Percentiles rank a stretch among this genome's conserved stretches.
These are phyloP conservation scores for Singerocomus rubriflavus DNA, from an alignment of 1,284 basidiomycete genomes.

Conservation along the genomic window DNA sequence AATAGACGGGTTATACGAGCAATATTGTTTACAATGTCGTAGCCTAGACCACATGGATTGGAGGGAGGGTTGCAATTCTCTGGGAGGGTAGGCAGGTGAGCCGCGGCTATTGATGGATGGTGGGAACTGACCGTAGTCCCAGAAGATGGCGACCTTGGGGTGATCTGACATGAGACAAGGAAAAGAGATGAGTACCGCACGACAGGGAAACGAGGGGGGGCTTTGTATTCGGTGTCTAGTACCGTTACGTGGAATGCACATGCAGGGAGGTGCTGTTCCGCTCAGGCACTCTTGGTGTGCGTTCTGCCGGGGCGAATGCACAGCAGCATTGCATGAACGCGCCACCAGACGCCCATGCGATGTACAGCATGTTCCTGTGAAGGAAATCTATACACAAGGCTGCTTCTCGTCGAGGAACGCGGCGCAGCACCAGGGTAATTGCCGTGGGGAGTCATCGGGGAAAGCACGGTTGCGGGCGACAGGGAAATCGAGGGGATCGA, in stretches of 20 bases:
- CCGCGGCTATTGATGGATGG: background rate
- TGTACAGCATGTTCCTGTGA: slow-evolving; percentile 17
- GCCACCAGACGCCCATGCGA: slow-evolving; percentile 22
- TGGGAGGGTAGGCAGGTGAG: slow-evolving; percentile 22
- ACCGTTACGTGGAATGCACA: slow-evolving; percentile 13
- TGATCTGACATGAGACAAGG: slow-evolving; percentile 31
- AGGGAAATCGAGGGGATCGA: background rate
- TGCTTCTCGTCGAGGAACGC: background rate
- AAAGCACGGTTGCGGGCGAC: background rate
- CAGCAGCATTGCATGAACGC: slow-evolving; percentile 12
- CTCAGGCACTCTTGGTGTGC: slow-evolving; percentile 13
- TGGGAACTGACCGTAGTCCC: slow-evolving; percentile 54
- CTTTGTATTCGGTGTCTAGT: slow-evolving; percentile 22
- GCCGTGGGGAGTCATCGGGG: background rate
- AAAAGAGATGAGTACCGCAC: slow-evolving; percentile 7
- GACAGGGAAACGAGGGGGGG: background rate
- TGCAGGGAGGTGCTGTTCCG: slow-evolving; percentile 12
- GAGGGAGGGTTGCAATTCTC: slow-evolving; percentile 55
- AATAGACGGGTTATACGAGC: slow-evolving; percentile 41
- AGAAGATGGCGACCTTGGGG: slow-evolving; percentile 53
- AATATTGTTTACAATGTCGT: slow-evolving; percentile 43
- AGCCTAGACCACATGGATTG: slow-evolving; percentile 40
- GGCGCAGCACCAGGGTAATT: slow-evolving; percentile 2
- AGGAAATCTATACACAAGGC: slow-evolving; percentile 3
- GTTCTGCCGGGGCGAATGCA: slow-evolving; percentile 6